Evolutionary conservation across 2,329 filamentous ascomycete species (phyloP), one percentile per base, ranked within the genome.

Genomic region (Thielaviopsis populi): DNA sequence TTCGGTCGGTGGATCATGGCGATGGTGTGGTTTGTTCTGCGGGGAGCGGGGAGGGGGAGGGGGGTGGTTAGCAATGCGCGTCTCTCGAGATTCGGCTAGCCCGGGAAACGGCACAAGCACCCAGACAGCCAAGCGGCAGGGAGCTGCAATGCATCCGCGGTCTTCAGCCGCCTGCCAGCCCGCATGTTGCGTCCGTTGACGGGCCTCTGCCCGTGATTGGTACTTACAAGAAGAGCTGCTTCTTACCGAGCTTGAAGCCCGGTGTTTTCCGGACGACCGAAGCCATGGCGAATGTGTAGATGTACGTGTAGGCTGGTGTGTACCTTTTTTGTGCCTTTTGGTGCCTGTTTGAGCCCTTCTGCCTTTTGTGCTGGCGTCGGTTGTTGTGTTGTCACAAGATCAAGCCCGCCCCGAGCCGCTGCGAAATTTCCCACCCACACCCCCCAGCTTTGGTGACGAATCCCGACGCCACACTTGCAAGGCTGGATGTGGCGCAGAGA

Each of bases 1-100:
- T 82, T 79, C 37, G 84, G 83, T 65, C 85, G 87, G 69, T 79
- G 87, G 70, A 95, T 78, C 70, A 97, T 83, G 66, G 87, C 86
- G 71, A 97, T 78, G 68, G 84, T 83, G 76, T 95, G 89, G 72
- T 87, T 84, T 62, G 92, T 92, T 66, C 91, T 96, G 50, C 8
- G 15, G 50, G 5, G n/a, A 19, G 27, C 15, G 50, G 5, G 10
- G 50, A n/a, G 27, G 50, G 8, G 24, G 24, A 5, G 5, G 11
- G 7, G 24, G 24, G 27, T 4, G 22, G 50, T 54, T 54, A 54
- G 50, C 27, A n/a, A 15, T 54, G 50, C 24, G 10, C 19, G 46
- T n/a, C 19, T 50, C n/a, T n/a, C 6, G 19, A n/a, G n/a, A n/a
- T n/a, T n/a, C n/a, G n/a, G n/a, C n/a, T n/a, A n/a, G n/a, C n/a